Base-by-base conservation (phyloP, 139 green algal species). In the Chlorella sp. region DNA sequence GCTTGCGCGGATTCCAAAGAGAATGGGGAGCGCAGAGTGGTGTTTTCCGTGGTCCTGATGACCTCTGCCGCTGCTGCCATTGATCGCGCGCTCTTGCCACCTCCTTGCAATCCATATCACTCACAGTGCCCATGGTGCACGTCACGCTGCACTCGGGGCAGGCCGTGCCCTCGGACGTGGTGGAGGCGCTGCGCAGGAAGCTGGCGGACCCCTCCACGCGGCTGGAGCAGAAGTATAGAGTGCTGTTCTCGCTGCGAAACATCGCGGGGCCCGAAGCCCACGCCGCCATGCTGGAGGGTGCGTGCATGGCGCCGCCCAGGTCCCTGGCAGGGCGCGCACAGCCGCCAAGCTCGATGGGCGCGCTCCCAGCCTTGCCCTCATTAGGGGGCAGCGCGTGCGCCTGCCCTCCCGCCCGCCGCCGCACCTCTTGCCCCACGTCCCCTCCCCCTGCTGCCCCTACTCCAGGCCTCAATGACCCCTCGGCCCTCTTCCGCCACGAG, bases 401-500 rank as follows among this genome's bases (percentile, higher is more conserved):
- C n/a, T n/a, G n/a, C n/a, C n/a, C n/a, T n/a, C n/a, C n/a, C n/a
- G n/a, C n/a, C n/a, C n/a, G n/a, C n/a, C n/a, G n/a, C n/a, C n/a
- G n/a, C n/a, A n/a, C n/a, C n/a, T n/a, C n/a, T n/a, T 60, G 17
- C 53, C 7, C 19, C 23, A 9, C 17, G 53, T 35, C 19, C 23
- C 53, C 7, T 17, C 53, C 17, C 59, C 8, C 9, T 41, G 61
- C 63, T 27, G 36, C 38, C 62, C 2, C 38, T 50, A 35, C 65
- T 59, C 36, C 80, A 97, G 91, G 83, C 0, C 56, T 97, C 12
- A 83, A 87, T 55, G 91, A 95, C 73, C 36, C 74, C 0, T 97
- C 93, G 33, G 88, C 86, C 17, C 82, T 97, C 2, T 94, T 97
- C 67, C 79, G 92, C 14, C 94, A 98, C 69, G 94, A 98, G 68